A percentile compares a stretch with the other conserved stretches of the same genome.
phyloP scores from a whole-genome alignment of 345 rosid species.

The Anacardium occidentale region DNA sequence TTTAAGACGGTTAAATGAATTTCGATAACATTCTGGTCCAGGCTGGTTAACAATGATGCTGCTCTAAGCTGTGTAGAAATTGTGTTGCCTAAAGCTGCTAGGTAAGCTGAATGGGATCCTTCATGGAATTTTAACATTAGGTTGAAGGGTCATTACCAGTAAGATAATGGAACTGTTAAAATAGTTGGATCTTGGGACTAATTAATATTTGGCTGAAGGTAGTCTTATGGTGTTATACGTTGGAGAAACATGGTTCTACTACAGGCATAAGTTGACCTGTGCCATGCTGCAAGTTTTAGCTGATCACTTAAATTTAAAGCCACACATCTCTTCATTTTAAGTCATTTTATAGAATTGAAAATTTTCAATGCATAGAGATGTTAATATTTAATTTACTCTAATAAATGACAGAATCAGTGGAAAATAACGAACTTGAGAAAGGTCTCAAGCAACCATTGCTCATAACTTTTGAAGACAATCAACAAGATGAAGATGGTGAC shows the following conservation, averaged over 20 bases:
- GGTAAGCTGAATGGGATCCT: not conserved
- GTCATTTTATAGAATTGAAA: not conserved
- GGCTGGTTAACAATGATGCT: not conserved
- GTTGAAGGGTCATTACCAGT: not conserved
- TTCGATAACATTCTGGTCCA: not conserved
- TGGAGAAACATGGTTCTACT: not conserved
- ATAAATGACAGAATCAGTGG: constrained; percentile 44
- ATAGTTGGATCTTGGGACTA: not conserved
- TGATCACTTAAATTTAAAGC: not conserved
- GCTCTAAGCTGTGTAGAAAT: not conserved
- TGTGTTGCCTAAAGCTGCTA: constrained; percentile 9
- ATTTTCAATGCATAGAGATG: not conserved
- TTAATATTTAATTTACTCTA: constrained; percentile 20
- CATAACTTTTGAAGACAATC: constrained; percentile 44
- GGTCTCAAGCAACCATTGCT: constrained; percentile 80
- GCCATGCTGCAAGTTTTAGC: not conserved
- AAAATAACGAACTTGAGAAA: constrained; percentile 59
- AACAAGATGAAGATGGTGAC: constrained; percentile 58
- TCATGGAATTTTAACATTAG: not conserved
- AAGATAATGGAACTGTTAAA: not conserved
- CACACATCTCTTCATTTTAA: not conserved
- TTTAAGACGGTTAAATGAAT: not conserved
- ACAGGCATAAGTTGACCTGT: not conserved
- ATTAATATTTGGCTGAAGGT: not conserved
- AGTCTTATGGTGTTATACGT: not conserved